These are phyloP conservation scores for Baorangia bicolor DNA, from an alignment of 768 basidiomycete genomes.

Conservation along the genomic window DNA sequence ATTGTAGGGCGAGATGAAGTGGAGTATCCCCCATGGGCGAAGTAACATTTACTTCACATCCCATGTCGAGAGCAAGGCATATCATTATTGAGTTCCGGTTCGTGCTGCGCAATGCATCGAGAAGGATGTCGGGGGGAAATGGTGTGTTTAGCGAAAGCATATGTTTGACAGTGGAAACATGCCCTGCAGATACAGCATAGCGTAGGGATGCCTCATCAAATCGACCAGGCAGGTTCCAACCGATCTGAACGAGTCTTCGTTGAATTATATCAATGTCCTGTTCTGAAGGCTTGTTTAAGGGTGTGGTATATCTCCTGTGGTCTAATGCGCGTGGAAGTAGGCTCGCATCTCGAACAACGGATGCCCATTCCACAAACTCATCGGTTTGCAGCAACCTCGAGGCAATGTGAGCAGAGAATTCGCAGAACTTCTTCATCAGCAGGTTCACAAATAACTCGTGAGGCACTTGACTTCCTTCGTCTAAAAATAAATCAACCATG, in stretches of 20 bases:
- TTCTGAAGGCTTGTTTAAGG: background rate
- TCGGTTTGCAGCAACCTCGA: slow-evolving; percentile 3
- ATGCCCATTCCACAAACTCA: slow-evolving; percentile 12
- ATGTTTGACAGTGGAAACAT: background rate
- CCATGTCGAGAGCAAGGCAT: background rate
- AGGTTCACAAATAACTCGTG: background rate
- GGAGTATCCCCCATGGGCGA: background rate
- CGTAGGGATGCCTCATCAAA: background rate
- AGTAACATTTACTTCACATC: background rate
- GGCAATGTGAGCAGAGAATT: background rate
- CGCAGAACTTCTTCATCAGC: background rate
- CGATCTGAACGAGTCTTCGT: slow-evolving; percentile 6
- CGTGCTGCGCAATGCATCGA: background rate
- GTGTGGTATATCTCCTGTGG: too few species aligned
- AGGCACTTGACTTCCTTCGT: background rate
- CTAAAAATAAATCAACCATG: background rate
- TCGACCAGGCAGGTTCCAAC: background rate
- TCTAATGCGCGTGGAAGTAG: background rate
- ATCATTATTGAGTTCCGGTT: background rate
- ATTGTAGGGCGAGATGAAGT: background rate
- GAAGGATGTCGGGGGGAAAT: slow-evolving; percentile 7
- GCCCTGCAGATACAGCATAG: slow-evolving; percentile 1
- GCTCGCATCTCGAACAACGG: background rate
- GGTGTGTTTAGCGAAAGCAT: background rate
- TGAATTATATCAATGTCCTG: background rate